Percentiles rank a stretch among this genome's conserved stretches.
Conservation (phyloP, 495 filamentous ascomycete species). For the Aspergillus hancockii region DNA sequence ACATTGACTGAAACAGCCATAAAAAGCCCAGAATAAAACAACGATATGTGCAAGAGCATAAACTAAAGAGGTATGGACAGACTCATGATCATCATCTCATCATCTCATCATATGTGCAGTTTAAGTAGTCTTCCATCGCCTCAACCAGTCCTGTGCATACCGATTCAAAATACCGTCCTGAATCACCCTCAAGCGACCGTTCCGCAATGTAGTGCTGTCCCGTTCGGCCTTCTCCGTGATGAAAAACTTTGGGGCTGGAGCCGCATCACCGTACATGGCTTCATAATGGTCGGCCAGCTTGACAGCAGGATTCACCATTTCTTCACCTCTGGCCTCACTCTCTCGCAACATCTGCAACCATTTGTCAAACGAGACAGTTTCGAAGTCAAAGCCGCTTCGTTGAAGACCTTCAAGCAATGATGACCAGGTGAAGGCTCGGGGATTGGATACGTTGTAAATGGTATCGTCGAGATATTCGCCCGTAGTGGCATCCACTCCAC, state of each 20-base stretch:
- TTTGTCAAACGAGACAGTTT: slow-evolving; percentile 40
- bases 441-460: slow-evolving; percentile 57
- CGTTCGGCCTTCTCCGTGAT: slow-evolving; percentile 37
- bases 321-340: slow-evolving; percentile 46
- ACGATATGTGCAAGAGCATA: background rate
- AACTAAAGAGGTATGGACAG: background rate
- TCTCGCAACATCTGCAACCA: slow-evolving; percentile 52
- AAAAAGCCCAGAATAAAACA: background rate
- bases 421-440: slow-evolving; percentile 52
- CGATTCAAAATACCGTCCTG: slow-evolving; percentile 38
- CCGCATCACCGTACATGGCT: slow-evolving; percentile 26
- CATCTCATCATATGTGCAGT: background rate
- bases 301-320: slow-evolving; percentile 54
- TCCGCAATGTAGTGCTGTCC: slow-evolving; percentile 36
- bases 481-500: background rate
- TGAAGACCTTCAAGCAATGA: slow-evolving; percentile 49
- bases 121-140: slow-evolving; percentile 25
- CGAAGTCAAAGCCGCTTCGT: slow-evolving; percentile 46
- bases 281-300: slow-evolving; percentile 61
- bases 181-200: slow-evolving; percentile 35
- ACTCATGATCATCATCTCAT: background rate
- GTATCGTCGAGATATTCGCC: slow-evolving; percentile 26
- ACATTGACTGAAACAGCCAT: background rate
- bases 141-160: slow-evolving; percentile 40
- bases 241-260: slow-evolving; percentile 23